Evolutionary conservation across 768 basidiomycete genomes (phyloP).

Genomic region (Tylopilus rubrobrunneus): DNA sequence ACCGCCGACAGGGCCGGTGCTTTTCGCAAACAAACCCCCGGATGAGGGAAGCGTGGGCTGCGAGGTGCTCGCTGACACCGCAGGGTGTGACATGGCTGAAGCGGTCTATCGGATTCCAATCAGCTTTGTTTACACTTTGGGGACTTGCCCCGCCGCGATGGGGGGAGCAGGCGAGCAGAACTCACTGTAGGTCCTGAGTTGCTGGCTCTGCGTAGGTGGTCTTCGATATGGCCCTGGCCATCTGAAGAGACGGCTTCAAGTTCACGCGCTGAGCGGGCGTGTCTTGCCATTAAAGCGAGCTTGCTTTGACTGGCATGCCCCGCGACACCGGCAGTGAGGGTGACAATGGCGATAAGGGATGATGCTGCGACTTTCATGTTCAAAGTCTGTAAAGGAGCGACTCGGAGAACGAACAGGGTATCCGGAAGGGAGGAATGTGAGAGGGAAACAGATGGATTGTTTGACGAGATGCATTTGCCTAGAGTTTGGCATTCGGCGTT

Average conservation of each 20-base stretch:
- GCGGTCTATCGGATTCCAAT: background rate
- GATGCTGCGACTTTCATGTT: slow-evolving; percentile 1
- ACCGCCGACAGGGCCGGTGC: slow-evolving; percentile 6
- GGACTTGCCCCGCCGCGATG: background rate
- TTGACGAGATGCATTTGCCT: no score
- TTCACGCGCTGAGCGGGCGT: background rate
- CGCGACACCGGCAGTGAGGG: background rate
- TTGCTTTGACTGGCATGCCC: background rate
- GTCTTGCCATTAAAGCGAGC: slow-evolving; percentile 6
- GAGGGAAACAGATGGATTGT: no score
- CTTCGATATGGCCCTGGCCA: background rate
- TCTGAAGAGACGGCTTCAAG: background rate
- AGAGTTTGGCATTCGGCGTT: no score
- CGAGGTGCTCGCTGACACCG: background rate
- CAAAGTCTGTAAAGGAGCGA: background rate
- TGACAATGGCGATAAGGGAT: background rate
- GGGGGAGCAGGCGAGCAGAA: background rate
- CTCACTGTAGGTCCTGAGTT: background rate
- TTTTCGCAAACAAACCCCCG: background rate
- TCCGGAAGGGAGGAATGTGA: background rate
- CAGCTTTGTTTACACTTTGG: background rate
- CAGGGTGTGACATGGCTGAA: background rate
- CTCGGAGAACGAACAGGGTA: background rate
- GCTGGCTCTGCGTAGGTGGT: background rate
- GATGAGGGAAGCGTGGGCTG: background rate